A percentile compares a stretch with the other conserved stretches of the same genome.
Evolutionary conservation across 2,329 filamentous ascomycete species (phyloP).

Genomic region (Colletotrichum viniferum): DNA sequence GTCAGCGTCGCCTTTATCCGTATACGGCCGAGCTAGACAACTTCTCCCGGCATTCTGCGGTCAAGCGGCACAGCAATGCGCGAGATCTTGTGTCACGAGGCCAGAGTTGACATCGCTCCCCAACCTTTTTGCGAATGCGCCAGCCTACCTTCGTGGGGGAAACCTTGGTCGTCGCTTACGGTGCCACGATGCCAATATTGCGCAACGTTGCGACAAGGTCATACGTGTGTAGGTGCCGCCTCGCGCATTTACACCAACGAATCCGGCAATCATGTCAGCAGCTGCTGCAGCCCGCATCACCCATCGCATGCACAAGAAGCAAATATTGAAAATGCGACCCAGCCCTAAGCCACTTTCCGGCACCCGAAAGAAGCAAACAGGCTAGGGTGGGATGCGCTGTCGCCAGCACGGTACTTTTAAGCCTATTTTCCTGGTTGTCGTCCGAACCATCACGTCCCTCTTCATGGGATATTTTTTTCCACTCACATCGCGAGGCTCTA

Average conservation of each 20-base stretch:
- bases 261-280: background rate
- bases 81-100: conserved; percentile 10
- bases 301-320: background rate
- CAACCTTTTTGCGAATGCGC: background rate
- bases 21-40: background rate
- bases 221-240: background rate
- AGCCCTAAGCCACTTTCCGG: conserved; percentile 14
- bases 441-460: background rate
- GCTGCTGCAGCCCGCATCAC: background rate
- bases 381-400: background rate
- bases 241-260: background rate
- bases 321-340: conserved; percentile 11
- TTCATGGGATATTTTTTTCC: background rate
- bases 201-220: background rate
- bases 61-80: conserved; percentile 4
- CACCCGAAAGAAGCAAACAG: background rate
- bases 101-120: background rate
- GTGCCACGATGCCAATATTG: background rate
- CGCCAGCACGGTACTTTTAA: background rate
- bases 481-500: background rate
- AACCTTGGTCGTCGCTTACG: background rate
- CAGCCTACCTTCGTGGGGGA: background rate
- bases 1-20: background rate
- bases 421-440: background rate
- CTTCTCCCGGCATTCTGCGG: background rate